Evolutionary conservation across 148 eudicot genomes (phyloP).

Genomic region (Nyssa sinensis): DNA sequence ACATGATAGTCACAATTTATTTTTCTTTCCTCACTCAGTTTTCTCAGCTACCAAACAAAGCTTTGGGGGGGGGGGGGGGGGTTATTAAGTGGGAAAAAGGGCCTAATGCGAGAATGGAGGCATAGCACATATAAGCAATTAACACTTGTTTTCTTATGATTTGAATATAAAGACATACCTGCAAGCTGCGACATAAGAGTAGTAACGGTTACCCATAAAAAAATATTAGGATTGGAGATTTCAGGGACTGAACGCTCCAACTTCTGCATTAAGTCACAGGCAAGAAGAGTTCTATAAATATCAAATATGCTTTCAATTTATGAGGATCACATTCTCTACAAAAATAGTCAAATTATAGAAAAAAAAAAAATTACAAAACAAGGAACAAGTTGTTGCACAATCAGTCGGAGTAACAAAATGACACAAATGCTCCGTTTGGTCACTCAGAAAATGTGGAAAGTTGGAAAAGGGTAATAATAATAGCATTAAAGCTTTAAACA

Average conservation of each 20-base stretch:
- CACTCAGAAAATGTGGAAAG: not conserved
- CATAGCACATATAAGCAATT: no score
- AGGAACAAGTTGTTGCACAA: not conserved
- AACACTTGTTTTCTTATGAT: not conserved
- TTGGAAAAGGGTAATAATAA: no score
- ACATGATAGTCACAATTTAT: slow-evolving; percentile 1
- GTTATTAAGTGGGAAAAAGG: not conserved
- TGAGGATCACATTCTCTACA: no score
- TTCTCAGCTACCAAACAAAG: slow-evolving; percentile 12
- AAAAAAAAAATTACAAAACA: no score
- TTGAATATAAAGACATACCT: not conserved
- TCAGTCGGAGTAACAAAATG: not conserved
- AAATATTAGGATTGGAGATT: no score
- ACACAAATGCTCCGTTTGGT: not conserved
- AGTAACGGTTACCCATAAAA: not conserved
- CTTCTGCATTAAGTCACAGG: not conserved
- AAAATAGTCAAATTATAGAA: no score
- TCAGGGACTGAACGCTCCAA: no score
- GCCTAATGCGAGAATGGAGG: not conserved
- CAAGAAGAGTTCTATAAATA: no score
- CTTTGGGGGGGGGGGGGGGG: no score
- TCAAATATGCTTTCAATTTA: no score
- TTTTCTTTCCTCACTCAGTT: not conserved
- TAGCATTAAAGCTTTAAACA: not conserved
- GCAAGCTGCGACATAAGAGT: not conserved